These are phyloP conservation scores for Fomitopsis serialis DNA, from an alignment of 768 basidiomycete species.

Conservation along the genomic window DNA sequence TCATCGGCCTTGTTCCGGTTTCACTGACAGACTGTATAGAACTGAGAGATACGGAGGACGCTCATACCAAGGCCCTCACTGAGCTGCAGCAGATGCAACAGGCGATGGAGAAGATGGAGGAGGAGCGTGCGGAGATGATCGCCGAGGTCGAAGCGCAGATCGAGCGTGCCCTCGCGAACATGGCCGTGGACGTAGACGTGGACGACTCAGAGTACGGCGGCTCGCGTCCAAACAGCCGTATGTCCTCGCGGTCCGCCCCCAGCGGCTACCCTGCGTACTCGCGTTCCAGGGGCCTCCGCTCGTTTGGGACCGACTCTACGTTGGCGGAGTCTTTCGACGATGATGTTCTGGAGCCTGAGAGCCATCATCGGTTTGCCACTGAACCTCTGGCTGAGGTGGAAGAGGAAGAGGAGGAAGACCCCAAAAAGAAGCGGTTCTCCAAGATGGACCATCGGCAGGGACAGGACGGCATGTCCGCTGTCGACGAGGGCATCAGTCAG, in stretches of 20 bases:
- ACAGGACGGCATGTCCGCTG: constrained; percentile 81
- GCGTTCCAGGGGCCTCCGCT: constrained; percentile 47
- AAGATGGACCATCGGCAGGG: constrained; percentile 55
- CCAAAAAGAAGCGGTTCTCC: constrained; percentile 79
- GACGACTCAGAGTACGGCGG: constrained; percentile 73
- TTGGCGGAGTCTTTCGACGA: constrained; percentile 63
- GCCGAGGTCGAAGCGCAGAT: constrained; percentile 93
- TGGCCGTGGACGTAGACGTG: constrained; percentile 78
- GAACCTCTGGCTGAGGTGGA: constrained; percentile 52
- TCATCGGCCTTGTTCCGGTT: not conserved
- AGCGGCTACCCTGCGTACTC: constrained; percentile 53
- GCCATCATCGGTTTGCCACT: constrained; percentile 39
- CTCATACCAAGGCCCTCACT: constrained; percentile 72
- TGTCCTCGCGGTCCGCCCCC: constrained; percentile 49
- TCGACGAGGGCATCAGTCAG: constrained; percentile 79
- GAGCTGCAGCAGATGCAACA: constrained; percentile 82
- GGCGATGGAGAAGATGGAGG: constrained; percentile 83
- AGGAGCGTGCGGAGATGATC: constrained; percentile 83
- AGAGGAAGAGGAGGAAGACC: constrained; percentile 43
- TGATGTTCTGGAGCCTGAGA: constrained; percentile 24
- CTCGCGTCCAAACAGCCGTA: constrained; percentile 62
- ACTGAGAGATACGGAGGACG: constrained; percentile 73
- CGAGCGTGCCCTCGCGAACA: constrained; percentile 77
- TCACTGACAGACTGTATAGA: constrained; percentile 36
- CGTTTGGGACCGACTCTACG: constrained; percentile 76